A percentile compares a stretch with the other conserved stretches of the same genome.
Evolutionary conservation across 2,329 filamentous ascomycete genomes (phyloP).

Genomic region (Aspergillus melleus): DNA sequence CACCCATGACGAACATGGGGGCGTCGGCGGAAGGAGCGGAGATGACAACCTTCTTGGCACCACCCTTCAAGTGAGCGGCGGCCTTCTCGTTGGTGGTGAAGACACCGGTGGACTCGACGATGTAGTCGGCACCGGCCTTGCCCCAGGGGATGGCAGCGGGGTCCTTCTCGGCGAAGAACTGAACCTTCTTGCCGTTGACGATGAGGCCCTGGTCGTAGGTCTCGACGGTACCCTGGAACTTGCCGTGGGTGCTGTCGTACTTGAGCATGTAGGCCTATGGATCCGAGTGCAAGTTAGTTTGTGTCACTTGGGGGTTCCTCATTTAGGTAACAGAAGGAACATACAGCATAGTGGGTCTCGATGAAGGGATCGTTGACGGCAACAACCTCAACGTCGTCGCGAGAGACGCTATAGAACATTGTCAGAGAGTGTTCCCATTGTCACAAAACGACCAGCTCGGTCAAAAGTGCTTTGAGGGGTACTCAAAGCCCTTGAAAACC

Average conservation of each 20-base stretch:
- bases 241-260: conserved; percentile 96
- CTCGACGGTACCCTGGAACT: conserved; percentile 90
- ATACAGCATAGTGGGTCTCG: conserved; percentile 93
- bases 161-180: conserved; percentile 92
- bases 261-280: conserved; percentile 96
- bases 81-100: conserved; percentile 99
- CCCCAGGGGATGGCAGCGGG: conserved; percentile 87
- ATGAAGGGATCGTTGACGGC: conserved; percentile 99
- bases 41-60: conserved; percentile 95
- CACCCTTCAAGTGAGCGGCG: conserved; percentile 87
- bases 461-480: no score
- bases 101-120: conserved; percentile 97
- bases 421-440: conserved; percentile 5
- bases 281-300: conserved; percentile 3
- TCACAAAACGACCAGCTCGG: no score
- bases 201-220: conserved; percentile 70
- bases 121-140: conserved; percentile 84
- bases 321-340: conserved; percentile 43
- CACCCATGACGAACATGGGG: conserved; percentile 99
- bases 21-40: conserved; percentile 66
- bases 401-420: conserved; percentile 64
- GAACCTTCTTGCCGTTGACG: conserved; percentile 92
- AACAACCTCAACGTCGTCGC: conserved; percentile 85
- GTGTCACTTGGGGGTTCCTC: background rate
- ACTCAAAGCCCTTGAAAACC: background rate